A percentile compares a stretch with the other conserved stretches of the same genome.
These are phyloP conservation scores for Cytospora leucostoma DNA, from an alignment of 2,329 filamentous ascomycete genomes.

Conservation along the genomic window DNA sequence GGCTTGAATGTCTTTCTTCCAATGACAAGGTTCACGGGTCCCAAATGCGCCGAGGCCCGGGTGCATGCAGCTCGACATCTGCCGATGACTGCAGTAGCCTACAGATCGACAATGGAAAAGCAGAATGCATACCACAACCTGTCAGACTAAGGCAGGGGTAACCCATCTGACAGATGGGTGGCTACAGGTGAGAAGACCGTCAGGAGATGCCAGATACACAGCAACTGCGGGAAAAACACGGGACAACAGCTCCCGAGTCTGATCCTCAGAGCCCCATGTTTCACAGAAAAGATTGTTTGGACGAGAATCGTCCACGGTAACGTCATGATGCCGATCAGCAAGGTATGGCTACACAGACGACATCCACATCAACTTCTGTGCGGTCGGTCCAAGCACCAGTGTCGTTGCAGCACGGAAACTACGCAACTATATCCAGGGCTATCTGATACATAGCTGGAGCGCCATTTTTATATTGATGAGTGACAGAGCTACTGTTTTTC, in stretches of 20 bases:
- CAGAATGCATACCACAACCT: conserved; percentile 17
- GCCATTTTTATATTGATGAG: background rate
- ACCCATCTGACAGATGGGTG: conserved; percentile 11
- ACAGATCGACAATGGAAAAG: conserved; percentile 14
- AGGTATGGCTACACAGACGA: conserved; percentile 18
- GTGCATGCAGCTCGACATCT: conserved; percentile 4
- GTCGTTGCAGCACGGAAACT: background rate
- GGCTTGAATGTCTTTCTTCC: background rate
- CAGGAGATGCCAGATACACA: background rate
- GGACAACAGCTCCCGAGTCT: conserved; percentile 6
- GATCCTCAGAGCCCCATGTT: conserved; percentile 5
- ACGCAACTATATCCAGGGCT: background rate
- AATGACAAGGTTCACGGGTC: background rate
- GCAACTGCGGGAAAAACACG: background rate
- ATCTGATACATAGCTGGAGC: conserved; percentile 8
- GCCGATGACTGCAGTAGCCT: conserved; percentile 13
- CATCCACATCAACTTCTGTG: conserved; percentile 10
- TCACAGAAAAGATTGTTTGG: conserved; percentile 13
- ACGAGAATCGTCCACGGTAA: conserved; percentile 3
- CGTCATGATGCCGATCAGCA: conserved; percentile 17
- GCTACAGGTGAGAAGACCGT: background rate
- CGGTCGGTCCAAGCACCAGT: conserved; percentile 1
- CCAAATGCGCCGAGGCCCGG: background rate
- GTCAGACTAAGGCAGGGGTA: conserved; percentile 24
- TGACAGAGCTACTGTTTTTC: background rate